Conservation (phyloP, 192 early-diverging fungal genomes). For the Rhizoclosmatium globosum region DNA sequence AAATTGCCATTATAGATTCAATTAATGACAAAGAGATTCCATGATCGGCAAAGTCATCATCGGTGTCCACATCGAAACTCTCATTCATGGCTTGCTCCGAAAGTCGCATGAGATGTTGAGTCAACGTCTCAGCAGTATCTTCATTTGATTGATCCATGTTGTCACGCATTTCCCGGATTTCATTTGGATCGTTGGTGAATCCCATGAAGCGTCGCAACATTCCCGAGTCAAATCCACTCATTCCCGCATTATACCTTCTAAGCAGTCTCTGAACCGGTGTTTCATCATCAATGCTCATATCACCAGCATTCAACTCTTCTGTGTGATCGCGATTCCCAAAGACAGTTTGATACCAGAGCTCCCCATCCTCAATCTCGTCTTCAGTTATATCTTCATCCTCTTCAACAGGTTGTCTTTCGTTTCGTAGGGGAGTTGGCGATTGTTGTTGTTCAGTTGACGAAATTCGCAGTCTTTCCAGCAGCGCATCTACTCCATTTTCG, state of each 20-base stretch:
- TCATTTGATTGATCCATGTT: background rate
- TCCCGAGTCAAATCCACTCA: constrained; percentile 22
- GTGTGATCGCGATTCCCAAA: constrained; percentile 3
- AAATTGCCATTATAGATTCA: constrained; percentile 12
- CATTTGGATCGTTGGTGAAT: background rate
- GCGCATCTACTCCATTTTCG: background rate
- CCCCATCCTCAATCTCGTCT: constrained; percentile 7
- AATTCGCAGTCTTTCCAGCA: background rate
- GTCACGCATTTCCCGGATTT: background rate
- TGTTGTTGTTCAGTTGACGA: background rate
- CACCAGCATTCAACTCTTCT: background rate
- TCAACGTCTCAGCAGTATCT: constrained; percentile 7
- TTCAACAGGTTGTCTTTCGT: background rate
- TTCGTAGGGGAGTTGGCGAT: background rate
- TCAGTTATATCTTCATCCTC: background rate
- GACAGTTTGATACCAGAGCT: constrained; percentile 26
- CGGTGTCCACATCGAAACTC: background rate
- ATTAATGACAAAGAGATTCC: constrained; percentile 4
- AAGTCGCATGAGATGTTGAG: constrained; percentile 2
- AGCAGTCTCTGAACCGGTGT: constrained; percentile 35
- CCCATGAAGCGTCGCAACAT: constrained; percentile 20
- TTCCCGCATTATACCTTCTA: constrained; percentile 25
- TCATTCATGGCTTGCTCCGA: constrained; percentile 20
- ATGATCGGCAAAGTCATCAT: constrained; percentile 11
- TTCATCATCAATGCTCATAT: constrained; percentile 3